Conservation (phyloP, 2,329 filamentous ascomycete genomes). For the Clarireedia paspali region DNA sequence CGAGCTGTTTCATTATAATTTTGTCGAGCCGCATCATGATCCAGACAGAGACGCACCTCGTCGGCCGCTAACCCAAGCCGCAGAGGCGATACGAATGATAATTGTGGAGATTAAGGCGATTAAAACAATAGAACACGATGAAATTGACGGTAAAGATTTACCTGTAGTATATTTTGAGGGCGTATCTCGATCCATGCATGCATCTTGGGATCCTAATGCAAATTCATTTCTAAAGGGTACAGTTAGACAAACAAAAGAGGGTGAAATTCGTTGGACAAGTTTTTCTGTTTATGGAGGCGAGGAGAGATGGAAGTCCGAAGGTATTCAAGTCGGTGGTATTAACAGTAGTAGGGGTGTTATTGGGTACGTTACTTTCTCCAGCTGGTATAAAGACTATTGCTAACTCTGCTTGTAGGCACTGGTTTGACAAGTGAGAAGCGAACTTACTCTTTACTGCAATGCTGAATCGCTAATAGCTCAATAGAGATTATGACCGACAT, state of each 20-base stretch:
- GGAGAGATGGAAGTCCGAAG: slow-evolving; percentile 69
- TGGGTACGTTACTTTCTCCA: slow-evolving; percentile 32
- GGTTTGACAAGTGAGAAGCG: slow-evolving; percentile 61
- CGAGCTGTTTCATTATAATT: slow-evolving; percentile 68
- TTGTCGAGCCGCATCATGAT: slow-evolving; percentile 38
- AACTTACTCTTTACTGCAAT: background rate
- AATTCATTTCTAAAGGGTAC: slow-evolving; percentile 57
- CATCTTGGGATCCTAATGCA: slow-evolving; percentile 59
- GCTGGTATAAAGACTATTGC: background rate
- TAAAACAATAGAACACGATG: slow-evolving; percentile 48
- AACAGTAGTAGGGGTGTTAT: slow-evolving; percentile 59
- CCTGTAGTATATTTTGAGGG: slow-evolving; percentile 66
- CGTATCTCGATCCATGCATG: slow-evolving; percentile 51
- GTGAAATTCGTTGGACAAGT: slow-evolving; percentile 69
- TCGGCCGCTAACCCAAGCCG: slow-evolving; percentile 46
- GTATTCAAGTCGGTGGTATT: slow-evolving; percentile 64
- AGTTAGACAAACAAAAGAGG: slow-evolving; percentile 58
- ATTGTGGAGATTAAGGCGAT: slow-evolving; percentile 59
- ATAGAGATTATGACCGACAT: slow-evolving; percentile 55
- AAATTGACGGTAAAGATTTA: slow-evolving; percentile 46
- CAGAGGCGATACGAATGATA: slow-evolving; percentile 65
- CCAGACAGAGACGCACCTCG: slow-evolving; percentile 36
- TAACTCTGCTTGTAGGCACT: slow-evolving; percentile 36
- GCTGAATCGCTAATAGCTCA: background rate
- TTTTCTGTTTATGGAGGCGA: slow-evolving; percentile 56